Evolutionary conservation across 192 early-diverging fungal species (phyloP), one percentile per base, ranked within the genome.

Genomic region (Rhizophagus prolifer): DNA sequence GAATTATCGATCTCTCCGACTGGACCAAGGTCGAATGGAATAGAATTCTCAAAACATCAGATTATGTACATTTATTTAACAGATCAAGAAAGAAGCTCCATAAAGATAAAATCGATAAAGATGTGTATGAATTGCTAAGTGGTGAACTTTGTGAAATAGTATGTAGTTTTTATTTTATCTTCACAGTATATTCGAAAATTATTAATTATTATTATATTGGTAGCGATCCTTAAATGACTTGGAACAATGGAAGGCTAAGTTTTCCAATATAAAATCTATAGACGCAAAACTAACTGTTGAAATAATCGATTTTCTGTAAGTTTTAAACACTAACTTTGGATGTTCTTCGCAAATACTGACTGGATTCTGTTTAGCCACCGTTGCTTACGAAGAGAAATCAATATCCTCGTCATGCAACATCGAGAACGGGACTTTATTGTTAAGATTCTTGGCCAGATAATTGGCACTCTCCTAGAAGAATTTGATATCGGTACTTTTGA

Each of bases 321-420:
- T n/a, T n/a, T 31, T 2, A 31, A 31, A 31, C 2, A 2, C 31
- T 31, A 31, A 31, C 31, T 4, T 31, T 31, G 2, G 31, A 31
- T 31, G 3, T 31, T 31, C 31, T 74, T 23, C 10, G 31, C 31
- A 31, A 31, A 28, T 74, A 74, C 36, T 74, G n/a, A 74, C 6
- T 23, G 14, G n/a, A 41, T 34, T 62, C 61, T 62, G 31, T 31
- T 31, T 31, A 31, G 31, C 31, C 31, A 31, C 2, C 46, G 2
- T 14, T 47, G 12, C 14, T 47, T 47, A 47, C 12, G 1, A 47
- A 47, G 46, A 16, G 72, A 31, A 26, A 5, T 74, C 1, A 74
- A 74, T 44, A 10, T 74, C 10, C 72, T 74, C 4, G 9, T 74
- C 4, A 44, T 74, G 72, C 34, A 74, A 74, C 72, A 74, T 62